Conservation (phyloP, 768 basidiomycete species). For the Hypholoma sublateritium region DNA sequence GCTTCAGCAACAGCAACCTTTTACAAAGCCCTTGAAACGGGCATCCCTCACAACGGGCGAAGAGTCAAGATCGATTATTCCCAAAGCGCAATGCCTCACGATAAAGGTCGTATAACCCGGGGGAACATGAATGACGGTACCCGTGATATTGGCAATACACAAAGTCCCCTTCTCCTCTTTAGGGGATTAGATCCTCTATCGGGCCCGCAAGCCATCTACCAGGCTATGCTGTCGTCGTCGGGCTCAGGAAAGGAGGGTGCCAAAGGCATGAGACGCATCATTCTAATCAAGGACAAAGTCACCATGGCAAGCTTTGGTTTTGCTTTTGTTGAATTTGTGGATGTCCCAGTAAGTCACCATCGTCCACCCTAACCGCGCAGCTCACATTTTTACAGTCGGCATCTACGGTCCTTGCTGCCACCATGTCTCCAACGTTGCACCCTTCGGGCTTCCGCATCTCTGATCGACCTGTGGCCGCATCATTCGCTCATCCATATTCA, state of each 20-base stretch:
- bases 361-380: background rate
- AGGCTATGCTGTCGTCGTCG: slow-evolving; percentile 80
- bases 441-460: slow-evolving; percentile 94
- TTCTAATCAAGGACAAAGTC: slow-evolving; percentile 86
- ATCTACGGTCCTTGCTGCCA: slow-evolving; percentile 75
- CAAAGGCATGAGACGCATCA: slow-evolving; percentile 83
- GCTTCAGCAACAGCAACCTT: slow-evolving; percentile 71
- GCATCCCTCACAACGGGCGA: slow-evolving; percentile 72
- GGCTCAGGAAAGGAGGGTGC: slow-evolving; percentile 78
- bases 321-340: slow-evolving; percentile 90
- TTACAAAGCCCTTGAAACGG: slow-evolving; percentile 73
- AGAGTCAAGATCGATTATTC: slow-evolving; percentile 97
- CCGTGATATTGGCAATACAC: slow-evolving; percentile 89
- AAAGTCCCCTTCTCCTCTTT: slow-evolving; percentile 81
- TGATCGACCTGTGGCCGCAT: slow-evolving; percentile 84
- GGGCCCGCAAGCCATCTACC: slow-evolving; percentile 83
- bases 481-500: slow-evolving; percentile 90
- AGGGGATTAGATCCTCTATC: slow-evolving; percentile 89
- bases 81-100: slow-evolving; percentile 75
- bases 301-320: slow-evolving; percentile 91
- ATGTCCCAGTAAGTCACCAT: slow-evolving; percentile 62
- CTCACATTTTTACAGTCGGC: slow-evolving; percentile 59
- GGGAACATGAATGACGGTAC: slow-evolving; percentile 89
- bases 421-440: slow-evolving; percentile 83
- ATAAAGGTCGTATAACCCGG: slow-evolving; percentile 56